Base-by-base conservation (phyloP, 179 eudicot species). In the Silene vulgaris region DNA sequence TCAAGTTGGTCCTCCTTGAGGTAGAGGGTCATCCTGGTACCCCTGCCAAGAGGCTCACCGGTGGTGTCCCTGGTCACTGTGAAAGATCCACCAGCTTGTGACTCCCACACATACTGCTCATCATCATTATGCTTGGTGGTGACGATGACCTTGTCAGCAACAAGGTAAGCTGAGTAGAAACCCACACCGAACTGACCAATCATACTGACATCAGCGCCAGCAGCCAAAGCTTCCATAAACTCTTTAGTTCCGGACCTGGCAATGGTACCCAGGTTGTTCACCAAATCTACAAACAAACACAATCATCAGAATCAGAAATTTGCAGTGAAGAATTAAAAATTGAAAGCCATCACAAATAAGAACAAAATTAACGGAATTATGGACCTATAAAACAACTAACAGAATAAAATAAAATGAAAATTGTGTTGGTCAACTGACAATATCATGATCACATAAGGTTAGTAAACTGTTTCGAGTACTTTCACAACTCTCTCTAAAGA, bases 71-170 rank as follows among this genome's bases (percentile, higher is more conserved):
- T 80, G 63, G 96, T 90, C 21, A 91, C 86, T 9, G 96, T 91
- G 90, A 91, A 90, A 0, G 97, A 91, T 8, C 97, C 97, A 75
- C 96, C 96, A 75, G 96, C 96, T 77, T 90, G 96, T 8, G 96
- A 90, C 61, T 90, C 96, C 96, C 96, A 90, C 0, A 90, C 85
- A 43, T 90, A 90, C 80, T 90, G 96, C 71, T 90, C 96, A 23
- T 90, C 93, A 26, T 91, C 97, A n/a, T 88, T 90, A 82, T 91
- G 97, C 87, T 91, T 91, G 1, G 95, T 74, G 66, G 92, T 90
- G 37, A 91, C 96, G 30, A 91, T 78, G 7, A 87, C 88, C 80
- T 84, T 84, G 75, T 88, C 91, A 9, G 91, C 91, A 70, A 88
- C 91, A 78, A 88, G 83, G 84, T 88, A 88, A 28, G 91, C 85